Evolutionary conservation across 2,329 filamentous ascomycete species (phyloP).

Genomic region (Penicillium brasilianum): DNA sequence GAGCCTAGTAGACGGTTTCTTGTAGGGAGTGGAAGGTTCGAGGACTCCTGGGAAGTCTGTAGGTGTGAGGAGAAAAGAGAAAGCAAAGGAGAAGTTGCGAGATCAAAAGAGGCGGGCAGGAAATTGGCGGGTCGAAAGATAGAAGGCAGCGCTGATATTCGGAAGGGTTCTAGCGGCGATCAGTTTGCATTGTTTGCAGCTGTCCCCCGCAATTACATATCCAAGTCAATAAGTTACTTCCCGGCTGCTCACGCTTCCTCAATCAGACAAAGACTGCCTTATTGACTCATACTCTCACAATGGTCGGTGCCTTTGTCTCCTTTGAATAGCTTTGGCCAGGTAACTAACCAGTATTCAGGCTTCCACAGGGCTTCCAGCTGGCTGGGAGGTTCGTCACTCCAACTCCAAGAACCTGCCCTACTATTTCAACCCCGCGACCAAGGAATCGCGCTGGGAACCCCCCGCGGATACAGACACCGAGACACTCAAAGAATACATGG

Average conservation of each 20-base stretch:
- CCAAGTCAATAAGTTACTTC: neutral
- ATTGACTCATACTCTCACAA: slow-evolving; percentile 6
- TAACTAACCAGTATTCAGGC: slow-evolving; percentile 51
- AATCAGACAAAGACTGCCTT: neutral
- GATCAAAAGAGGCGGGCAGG: neutral
- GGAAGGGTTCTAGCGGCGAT: slow-evolving; percentile 6
- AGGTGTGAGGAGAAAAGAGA: neutral
- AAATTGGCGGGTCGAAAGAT: neutral
- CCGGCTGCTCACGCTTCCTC: neutral
- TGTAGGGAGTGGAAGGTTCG: neutral
- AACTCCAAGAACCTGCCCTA: slow-evolving; percentile 99
- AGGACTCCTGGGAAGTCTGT: neutral
- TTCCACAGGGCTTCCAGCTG: slow-evolving; percentile 79
- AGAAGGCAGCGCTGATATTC: neutral
- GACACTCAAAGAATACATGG: slow-evolving; percentile 94
- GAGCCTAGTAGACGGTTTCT: too few species aligned
- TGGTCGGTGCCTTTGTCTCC: slow-evolving; percentile 10
- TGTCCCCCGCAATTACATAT: slow-evolving; percentile 38
- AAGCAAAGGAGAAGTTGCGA: neutral
- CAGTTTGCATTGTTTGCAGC: slow-evolving; percentile 32
- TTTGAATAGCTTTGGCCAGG: neutral
- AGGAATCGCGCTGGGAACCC: slow-evolving; percentile 94
- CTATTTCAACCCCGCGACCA: slow-evolving; percentile 90
- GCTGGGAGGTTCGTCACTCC: slow-evolving; percentile 96
- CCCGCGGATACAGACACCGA: slow-evolving; percentile 86